Evolutionary conservation across 2,329 filamentous ascomycete species (phyloP).

Genomic region (Emergomyces africanus): DNA sequence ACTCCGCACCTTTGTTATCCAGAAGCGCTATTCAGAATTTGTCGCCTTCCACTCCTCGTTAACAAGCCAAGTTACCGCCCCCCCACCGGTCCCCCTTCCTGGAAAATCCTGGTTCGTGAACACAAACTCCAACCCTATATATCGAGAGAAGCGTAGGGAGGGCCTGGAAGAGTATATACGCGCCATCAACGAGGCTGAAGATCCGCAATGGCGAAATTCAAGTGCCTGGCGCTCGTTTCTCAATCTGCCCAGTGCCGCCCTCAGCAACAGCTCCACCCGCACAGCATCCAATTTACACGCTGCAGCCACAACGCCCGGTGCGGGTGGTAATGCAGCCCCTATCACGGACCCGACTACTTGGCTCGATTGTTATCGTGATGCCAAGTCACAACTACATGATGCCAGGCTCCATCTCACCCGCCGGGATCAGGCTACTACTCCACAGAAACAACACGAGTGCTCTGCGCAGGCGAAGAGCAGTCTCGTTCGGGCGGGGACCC

Average conservation of each 20-base stretch:
- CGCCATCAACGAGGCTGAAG: slow-evolving; percentile 43
- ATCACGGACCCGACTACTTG: slow-evolving; percentile 45
- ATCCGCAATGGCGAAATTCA: slow-evolving; percentile 45
- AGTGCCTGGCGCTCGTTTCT: slow-evolving; percentile 47
- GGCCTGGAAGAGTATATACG: slow-evolving; percentile 47
- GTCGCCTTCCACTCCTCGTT: slow-evolving; percentile 41
- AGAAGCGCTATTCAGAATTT: slow-evolving; percentile 55
- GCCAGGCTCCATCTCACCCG: slow-evolving; percentile 46
- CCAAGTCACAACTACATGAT: slow-evolving; percentile 49
- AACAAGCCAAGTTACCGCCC: slow-evolving; percentile 35
- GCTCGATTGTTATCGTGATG: slow-evolving; percentile 48
- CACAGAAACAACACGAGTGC: slow-evolving; percentile 50
- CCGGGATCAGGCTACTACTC: slow-evolving; percentile 45
- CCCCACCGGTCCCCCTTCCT: slow-evolving; percentile 44
- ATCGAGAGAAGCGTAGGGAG: slow-evolving; percentile 44
- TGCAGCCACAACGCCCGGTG: slow-evolving; percentile 28
- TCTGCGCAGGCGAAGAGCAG: slow-evolving; percentile 48
- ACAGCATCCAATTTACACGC: slow-evolving; percentile 29
- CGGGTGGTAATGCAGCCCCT: slow-evolving; percentile 18
- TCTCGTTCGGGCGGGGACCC: slow-evolving; percentile 43
- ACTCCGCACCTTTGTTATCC: slow-evolving; percentile 44
- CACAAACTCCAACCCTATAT: slow-evolving; percentile 42
- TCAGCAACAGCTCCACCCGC: slow-evolving; percentile 20
- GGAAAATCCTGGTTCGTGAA: slow-evolving; percentile 48
- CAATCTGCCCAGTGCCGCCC: slow-evolving; percentile 37